Conservation (phyloP, 352 stramenopile species). For the Phytopythium litorale region DNA sequence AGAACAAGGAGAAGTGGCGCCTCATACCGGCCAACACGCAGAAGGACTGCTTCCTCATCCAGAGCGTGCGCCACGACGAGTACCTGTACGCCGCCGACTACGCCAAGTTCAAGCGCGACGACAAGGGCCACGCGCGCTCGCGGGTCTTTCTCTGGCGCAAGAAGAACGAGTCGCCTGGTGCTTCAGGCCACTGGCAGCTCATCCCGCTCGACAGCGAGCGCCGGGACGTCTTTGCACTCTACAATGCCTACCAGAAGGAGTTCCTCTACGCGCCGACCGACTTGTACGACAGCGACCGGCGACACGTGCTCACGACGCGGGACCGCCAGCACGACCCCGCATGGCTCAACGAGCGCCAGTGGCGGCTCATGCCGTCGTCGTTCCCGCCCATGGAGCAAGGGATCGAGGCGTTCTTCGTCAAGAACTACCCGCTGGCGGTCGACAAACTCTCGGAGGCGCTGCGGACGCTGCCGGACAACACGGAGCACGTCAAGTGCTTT, state of each 20-base stretch:
- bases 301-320: constrained; percentile 44
- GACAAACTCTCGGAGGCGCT: constrained; percentile 43
- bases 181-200: constrained; percentile 61
- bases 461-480: constrained; percentile 46
- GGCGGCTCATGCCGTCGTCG: constrained; percentile 35
- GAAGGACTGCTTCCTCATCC: constrained; percentile 62
- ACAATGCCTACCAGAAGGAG: constrained; percentile 73
- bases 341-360: constrained; percentile 37
- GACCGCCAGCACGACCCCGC: constrained; percentile 15
- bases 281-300: constrained; percentile 50
- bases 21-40: constrained; percentile 53
- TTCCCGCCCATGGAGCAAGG: constrained; percentile 48
- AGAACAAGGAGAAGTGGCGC: constrained; percentile 48
- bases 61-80: constrained; percentile 51
- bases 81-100: constrained; percentile 69
- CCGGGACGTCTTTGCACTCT: constrained; percentile 64
- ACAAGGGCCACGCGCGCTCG: constrained; percentile 39
- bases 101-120: constrained; percentile 60
- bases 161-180: constrained; percentile 32
- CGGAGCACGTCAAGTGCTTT: constrained; percentile 70
- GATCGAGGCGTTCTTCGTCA: constrained; percentile 69
- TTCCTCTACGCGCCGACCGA: constrained; percentile 59
- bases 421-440: constrained; percentile 55
- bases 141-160: constrained; percentile 67
- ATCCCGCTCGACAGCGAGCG: constrained; percentile 29